Conservation (phyloP, 2,329 filamentous ascomycete species). For the Ceratocystis harringtonii region DNA sequence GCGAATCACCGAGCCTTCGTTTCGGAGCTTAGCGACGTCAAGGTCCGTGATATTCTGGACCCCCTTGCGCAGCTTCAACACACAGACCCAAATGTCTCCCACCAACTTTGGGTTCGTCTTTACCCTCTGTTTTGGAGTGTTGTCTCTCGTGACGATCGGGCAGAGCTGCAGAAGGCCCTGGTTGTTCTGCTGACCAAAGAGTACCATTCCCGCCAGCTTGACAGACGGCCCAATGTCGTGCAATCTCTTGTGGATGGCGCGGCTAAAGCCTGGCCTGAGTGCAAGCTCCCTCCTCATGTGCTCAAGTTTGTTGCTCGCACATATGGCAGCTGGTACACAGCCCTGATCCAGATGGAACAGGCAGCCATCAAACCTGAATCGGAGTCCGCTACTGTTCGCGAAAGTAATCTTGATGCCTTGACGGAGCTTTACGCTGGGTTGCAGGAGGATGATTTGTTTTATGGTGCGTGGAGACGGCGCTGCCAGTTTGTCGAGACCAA, state of each 20-base stretch:
- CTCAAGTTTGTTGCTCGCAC: conserved; percentile 90
- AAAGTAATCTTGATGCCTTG: conserved; percentile 93
- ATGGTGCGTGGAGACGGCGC: conserved; percentile 87
- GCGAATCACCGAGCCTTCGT: conserved; percentile 69
- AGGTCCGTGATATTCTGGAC: conserved; percentile 75
- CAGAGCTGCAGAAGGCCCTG: conserved; percentile 79
- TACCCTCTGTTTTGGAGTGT: conserved; percentile 94
- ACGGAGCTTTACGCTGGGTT: conserved; percentile 81
- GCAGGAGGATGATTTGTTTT: conserved; percentile 93
- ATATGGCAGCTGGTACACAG: conserved; percentile 96
- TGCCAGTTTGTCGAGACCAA: conserved; percentile 98
- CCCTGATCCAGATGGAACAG: conserved; percentile 77
- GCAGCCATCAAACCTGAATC: conserved; percentile 69
- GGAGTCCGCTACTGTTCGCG: conserved; percentile 69
- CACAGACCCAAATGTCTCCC: conserved; percentile 63
- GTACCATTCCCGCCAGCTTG: conserved; percentile 85
- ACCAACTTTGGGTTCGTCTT: conserved; percentile 77
- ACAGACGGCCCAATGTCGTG: conserved; percentile 88
- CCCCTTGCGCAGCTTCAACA: conserved; percentile 88
- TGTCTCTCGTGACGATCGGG: conserved; percentile 70
- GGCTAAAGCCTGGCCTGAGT: conserved; percentile 68
- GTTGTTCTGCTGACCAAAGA: conserved; percentile 87
- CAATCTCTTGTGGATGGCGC: conserved; percentile 82
- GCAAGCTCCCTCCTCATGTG: conserved; percentile 88
- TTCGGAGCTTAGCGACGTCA: conserved; percentile 68